These are phyloP conservation scores for Anthracocystis walkeri DNA, from an alignment of 1,284 basidiomycete genomes.

Conservation along the genomic window DNA sequence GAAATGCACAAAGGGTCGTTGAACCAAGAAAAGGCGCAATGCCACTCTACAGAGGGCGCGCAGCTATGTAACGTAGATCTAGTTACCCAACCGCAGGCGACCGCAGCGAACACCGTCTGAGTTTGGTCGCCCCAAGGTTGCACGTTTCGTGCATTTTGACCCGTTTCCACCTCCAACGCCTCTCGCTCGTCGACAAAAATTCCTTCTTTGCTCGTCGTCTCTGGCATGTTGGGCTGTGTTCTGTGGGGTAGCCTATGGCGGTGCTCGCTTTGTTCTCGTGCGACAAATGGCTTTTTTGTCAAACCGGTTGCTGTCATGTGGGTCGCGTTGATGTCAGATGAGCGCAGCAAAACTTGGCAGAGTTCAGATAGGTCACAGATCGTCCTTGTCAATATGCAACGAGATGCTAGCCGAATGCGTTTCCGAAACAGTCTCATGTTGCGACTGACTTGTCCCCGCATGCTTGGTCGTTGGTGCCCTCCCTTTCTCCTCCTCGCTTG, in stretches of 20 bases:
- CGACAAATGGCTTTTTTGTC: too few species aligned
- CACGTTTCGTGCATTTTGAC: neutral
- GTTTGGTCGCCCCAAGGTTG: neutral
- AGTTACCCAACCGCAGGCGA: neutral
- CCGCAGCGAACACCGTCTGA: neutral
- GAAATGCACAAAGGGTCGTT: neutral
- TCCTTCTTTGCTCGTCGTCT: neutral
- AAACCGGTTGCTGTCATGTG: too few species aligned
- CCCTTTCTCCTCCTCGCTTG: neutral
- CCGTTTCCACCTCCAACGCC: neutral
- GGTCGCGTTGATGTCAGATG: too few species aligned
- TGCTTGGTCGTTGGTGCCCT: neutral
- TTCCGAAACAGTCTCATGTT: too few species aligned
- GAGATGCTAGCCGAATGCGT: too few species aligned
- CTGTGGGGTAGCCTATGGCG: too few species aligned
- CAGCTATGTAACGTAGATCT: constrained; percentile 2
- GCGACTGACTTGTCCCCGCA: constrained; percentile 1
- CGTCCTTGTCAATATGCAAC: too few species aligned
- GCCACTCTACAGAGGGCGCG: constrained; percentile 5
- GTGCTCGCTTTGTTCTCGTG: too few species aligned
- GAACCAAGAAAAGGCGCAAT: neutral
- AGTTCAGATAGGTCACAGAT: too few species aligned
- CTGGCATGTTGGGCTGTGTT: constrained; percentile 2
- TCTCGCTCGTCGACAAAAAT: neutral
- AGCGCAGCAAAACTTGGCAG: too few species aligned